phyloP scores from a whole-genome alignment of 1,284 basidiomycete genomes.

The Pseudomicrostroma phylloplanum region DNA sequence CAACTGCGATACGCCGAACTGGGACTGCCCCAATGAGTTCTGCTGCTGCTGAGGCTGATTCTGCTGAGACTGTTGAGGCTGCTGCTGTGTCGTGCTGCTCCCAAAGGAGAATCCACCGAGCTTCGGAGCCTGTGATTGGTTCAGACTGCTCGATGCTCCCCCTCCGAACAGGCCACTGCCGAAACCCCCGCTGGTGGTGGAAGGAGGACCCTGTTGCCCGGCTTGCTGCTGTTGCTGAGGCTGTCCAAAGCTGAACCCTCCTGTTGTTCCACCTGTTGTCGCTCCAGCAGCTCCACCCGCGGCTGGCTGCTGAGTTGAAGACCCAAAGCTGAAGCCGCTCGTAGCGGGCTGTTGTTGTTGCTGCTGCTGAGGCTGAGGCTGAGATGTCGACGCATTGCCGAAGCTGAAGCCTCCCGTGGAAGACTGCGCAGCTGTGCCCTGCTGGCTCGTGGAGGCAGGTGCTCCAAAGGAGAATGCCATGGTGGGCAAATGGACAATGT shows the following conservation, averaged over 20 bases:
- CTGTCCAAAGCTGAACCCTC: constrained; percentile 32
- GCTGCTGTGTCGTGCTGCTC: constrained; percentile 11
- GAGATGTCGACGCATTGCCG: constrained; percentile 31
- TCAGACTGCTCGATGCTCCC: neutral
- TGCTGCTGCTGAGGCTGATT: neutral
- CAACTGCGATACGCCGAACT: constrained; percentile 6
- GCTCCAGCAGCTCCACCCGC: constrained; percentile 8
- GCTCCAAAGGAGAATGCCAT: constrained; percentile 45
- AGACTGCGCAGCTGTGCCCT: neutral
- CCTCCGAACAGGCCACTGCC: neutral
- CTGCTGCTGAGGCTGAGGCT: constrained; percentile 12
- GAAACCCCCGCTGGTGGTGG: constrained; percentile 6
- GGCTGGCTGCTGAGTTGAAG: constrained; percentile 18
- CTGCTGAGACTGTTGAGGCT: constrained; percentile 12
- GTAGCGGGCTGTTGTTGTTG: constrained; percentile 12
- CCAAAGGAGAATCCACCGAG: constrained; percentile 4
- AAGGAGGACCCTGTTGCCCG: constrained; percentile 7
- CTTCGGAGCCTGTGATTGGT: constrained; percentile 1
- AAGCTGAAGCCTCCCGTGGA: constrained; percentile 2
- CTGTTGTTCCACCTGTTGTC: constrained; percentile 13
- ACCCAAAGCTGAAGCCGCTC: constrained; percentile 6
- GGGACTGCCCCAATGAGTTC: constrained; percentile 19
- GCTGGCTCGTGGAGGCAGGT: constrained; percentile 15
- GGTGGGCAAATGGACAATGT: neutral
- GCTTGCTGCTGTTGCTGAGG: constrained; percentile 19